phyloP scores from a whole-genome alignment of 2,329 filamentous ascomycete species.

The Colletotrichum cuscutae region DNA sequence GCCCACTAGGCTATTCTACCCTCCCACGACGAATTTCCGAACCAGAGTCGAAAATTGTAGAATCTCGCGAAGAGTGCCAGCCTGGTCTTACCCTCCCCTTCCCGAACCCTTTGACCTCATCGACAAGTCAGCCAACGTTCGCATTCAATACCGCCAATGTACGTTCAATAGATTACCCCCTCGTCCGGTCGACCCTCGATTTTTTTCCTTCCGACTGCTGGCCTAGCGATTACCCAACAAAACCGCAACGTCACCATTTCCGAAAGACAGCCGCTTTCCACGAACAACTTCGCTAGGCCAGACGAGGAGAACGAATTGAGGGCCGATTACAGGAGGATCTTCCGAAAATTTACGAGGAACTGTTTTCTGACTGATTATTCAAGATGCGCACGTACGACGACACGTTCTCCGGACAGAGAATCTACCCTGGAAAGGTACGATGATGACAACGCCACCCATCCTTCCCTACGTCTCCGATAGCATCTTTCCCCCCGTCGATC shows the following conservation, averaged over 20 bases:
- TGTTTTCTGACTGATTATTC: conserved; percentile 38
- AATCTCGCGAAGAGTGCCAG: conserved; percentile 20
- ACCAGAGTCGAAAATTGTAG: conserved; percentile 29
- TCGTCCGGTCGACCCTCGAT: neutral
- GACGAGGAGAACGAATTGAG: neutral
- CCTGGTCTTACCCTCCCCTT: conserved; percentile 12
- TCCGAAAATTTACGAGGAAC: neutral
- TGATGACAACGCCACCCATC: conserved; percentile 22
- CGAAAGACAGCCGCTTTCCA: neutral
- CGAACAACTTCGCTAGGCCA: neutral
- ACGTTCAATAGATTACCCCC: conserved; percentile 9
- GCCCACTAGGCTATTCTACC: neutral
- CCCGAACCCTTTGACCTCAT: conserved; percentile 30
- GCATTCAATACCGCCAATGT: conserved; percentile 35
- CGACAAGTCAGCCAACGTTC: conserved; percentile 35
- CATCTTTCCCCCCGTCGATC: conserved; percentile 11
- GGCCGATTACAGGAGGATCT: neutral
- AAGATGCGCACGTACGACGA: conserved; percentile 77
- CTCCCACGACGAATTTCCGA: neutral
- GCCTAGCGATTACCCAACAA: neutral
- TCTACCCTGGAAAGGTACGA: conserved; percentile 75
- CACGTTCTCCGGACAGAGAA: conserved; percentile 73
- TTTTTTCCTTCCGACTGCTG: neutral
- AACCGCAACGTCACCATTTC: neutral
- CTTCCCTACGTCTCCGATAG: neutral